A percentile compares a stretch with the other conserved stretches of the same genome.
These are phyloP conservation scores for Dothideomycetes sp. DNA, from an alignment of 2,329 filamentous ascomycete species.

Conservation along the genomic window DNA sequence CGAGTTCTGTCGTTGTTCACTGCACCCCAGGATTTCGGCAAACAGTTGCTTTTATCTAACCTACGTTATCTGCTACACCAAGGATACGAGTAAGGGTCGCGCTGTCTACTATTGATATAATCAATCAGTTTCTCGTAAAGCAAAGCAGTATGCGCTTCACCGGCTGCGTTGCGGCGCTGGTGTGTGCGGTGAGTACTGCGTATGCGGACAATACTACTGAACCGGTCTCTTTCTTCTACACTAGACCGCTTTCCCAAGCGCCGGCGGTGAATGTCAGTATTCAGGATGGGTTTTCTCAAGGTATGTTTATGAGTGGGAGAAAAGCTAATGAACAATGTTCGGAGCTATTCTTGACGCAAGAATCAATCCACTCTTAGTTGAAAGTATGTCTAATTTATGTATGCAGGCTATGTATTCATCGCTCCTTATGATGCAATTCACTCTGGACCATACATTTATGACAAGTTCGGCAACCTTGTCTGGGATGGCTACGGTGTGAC, in stretches of 20 bases:
- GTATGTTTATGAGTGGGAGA: not conserved
- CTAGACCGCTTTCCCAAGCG: conserved; percentile 15
- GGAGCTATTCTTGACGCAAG: no score
- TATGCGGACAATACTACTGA: conserved; percentile 7
- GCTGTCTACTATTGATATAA: no score
- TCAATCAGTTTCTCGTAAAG: no score
- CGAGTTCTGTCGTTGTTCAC: no score
- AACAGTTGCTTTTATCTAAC: no score
- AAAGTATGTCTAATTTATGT: no score
- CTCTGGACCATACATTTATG: conserved; percentile 16
- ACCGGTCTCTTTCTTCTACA: conserved; percentile 14
- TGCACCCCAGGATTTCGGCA: no score
- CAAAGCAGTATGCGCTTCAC: not conserved
- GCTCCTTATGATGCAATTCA: conserved; percentile 12
- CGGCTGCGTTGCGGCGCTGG: not conserved
- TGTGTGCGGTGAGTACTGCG: not conserved
- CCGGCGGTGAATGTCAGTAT: conserved; percentile 14
- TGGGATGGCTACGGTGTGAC: conserved; percentile 31
- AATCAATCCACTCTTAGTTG: no score
- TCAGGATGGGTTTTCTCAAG: conserved; percentile 6
- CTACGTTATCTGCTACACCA: no score
- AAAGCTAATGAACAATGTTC: no score
- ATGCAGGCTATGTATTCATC: conserved; percentile 15
- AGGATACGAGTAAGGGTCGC: no score
- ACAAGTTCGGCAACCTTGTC: conserved; percentile 17